phyloP scores from a whole-genome alignment of 2,329 filamentous ascomycete species.

The Fusarium coffeatum region DNA sequence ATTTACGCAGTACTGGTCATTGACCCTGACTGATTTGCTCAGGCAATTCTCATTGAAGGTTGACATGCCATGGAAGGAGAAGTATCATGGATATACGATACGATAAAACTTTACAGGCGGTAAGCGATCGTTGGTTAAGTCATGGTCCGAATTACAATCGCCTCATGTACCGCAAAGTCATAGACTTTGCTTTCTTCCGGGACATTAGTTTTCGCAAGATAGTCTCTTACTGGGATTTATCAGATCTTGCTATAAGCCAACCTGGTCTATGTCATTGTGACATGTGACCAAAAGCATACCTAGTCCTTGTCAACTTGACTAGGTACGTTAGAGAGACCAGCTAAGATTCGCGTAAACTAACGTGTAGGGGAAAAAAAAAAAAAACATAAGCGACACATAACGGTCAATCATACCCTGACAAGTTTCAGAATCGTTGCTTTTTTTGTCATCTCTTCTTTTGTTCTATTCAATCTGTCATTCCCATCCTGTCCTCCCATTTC shows the following conservation, averaged over 20 bases:
- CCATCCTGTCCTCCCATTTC: not conserved
- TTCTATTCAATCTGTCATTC: not conserved
- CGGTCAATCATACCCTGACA: slow-evolving; percentile 1
- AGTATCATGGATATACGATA: slow-evolving; percentile 8
- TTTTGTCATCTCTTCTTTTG: not conserved
- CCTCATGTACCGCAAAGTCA: not conserved
- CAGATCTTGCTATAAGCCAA: slow-evolving; percentile 21
- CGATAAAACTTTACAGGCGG: not conserved
- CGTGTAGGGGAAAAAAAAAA: not conserved
- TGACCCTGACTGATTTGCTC: not conserved
- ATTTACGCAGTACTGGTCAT: slow-evolving; percentile 1
- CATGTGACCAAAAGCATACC: slow-evolving; percentile 11
- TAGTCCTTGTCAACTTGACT: slow-evolving; percentile 5
- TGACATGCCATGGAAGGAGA: slow-evolving; percentile 4
- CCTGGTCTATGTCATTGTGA: slow-evolving; percentile 19
- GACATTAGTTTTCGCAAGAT: slow-evolving; percentile 1
- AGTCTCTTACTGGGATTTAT: slow-evolving; percentile 20
- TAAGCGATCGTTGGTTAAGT: not conserved
- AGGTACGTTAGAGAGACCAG: slow-evolving; percentile 20
- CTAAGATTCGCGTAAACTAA: slow-evolving; percentile 16
- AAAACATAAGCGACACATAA: slow-evolving; percentile 11
- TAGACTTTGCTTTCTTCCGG: not conserved
- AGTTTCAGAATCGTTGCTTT: slow-evolving; percentile 18
- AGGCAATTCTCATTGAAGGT: not conserved
- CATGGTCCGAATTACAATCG: not conserved